Percentiles rank a stretch among this genome's conserved stretches.
phyloP scores from a whole-genome alignment of 2,329 filamentous ascomycete species.

The Calonectria crousiana region DNA sequence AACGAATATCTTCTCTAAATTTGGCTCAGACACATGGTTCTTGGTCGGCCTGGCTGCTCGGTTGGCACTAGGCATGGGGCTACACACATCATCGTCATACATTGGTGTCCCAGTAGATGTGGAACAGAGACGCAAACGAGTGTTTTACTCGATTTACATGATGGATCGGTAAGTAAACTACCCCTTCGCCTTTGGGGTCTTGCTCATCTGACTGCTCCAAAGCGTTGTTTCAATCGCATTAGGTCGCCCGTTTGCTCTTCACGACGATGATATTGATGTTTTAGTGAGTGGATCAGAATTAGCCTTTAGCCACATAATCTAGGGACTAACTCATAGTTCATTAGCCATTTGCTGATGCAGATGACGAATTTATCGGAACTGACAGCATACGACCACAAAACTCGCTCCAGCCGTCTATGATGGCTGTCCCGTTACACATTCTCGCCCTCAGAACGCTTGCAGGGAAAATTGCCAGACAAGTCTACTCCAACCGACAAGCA shows the following conservation, averaged over 20 bases:
- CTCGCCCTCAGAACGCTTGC: constrained; percentile 55
- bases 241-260: constrained; percentile 58
- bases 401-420: constrained; percentile 48
- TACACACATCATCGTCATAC: constrained; percentile 54
- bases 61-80: constrained; percentile 57
- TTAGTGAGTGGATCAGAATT: constrained; percentile 37
- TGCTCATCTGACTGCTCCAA: background rate
- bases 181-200: background rate
- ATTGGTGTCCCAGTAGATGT: constrained; percentile 47
- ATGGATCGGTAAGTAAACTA: constrained; percentile 56
- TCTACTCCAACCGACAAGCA: constrained; percentile 49
- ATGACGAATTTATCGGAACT: constrained; percentile 50
- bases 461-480: constrained; percentile 53
- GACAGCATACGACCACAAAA: constrained; percentile 34
- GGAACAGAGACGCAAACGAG: constrained; percentile 53
- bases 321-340: background rate
- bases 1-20: background rate
- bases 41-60: constrained; percentile 58
- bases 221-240: constrained; percentile 58
- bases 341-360: constrained; percentile 51
- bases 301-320: background rate
- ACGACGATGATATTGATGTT: constrained; percentile 60
- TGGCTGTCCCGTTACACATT: constrained; percentile 58
- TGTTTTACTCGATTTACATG: constrained; percentile 63
- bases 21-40: constrained; percentile 57